phyloP scores from a whole-genome alignment of 2,329 filamentous ascomycete genomes.

The Alternaria gaisen region DNA sequence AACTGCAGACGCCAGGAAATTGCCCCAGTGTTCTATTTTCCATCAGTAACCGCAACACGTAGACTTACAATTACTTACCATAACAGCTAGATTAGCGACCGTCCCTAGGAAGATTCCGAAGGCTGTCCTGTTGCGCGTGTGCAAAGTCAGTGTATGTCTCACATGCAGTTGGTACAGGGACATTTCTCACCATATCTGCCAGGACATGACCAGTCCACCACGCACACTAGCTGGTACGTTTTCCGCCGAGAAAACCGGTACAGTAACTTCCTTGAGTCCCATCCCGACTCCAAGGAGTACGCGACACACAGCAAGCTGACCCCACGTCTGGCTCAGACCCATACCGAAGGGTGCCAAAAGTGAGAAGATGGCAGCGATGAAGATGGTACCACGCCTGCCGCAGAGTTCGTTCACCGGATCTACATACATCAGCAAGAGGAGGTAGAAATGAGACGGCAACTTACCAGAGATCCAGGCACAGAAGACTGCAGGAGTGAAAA shows the following conservation, averaged over 20 bases:
- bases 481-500: constrained; percentile 20
- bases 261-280: constrained; percentile 57
- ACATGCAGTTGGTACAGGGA: too few species aligned
- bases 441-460: neutral
- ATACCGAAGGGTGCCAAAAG: constrained; percentile 49
- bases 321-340: constrained; percentile 50
- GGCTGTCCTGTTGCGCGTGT: constrained; percentile 30
- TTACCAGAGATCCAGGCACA: constrained; percentile 33
- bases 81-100: constrained; percentile 53
- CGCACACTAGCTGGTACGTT: constrained; percentile 59
- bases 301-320: constrained; percentile 52
- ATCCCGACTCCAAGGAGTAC: constrained; percentile 53
- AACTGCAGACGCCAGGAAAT: constrained; percentile 54
- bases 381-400: constrained; percentile 46
- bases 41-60: neutral
- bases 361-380: constrained; percentile 47
- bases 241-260: constrained; percentile 58
- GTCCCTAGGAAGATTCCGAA: constrained; percentile 59
- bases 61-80: constrained; percentile 17
- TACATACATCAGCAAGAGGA: neutral
- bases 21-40: constrained; percentile 38
- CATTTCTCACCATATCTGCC: constrained; percentile 50
- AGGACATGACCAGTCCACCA: constrained; percentile 59
- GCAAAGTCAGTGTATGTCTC: too few species aligned
- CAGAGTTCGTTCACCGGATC: constrained; percentile 43